Evolutionary conservation across 164 flowering plant genomes (phyloP).

Genomic region (Berberis vulgaris): DNA sequence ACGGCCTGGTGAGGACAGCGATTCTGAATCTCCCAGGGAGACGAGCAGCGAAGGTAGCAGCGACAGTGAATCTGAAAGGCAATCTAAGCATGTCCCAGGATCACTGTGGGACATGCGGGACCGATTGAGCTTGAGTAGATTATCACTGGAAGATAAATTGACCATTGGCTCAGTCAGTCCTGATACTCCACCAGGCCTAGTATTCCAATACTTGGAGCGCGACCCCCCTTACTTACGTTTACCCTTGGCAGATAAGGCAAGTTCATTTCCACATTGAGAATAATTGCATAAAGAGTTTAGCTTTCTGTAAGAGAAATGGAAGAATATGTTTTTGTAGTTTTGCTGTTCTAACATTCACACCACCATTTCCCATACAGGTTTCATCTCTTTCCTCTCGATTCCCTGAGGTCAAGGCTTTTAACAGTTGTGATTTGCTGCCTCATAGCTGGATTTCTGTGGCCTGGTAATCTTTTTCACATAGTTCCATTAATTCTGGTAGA

Average conservation of each 20-base stretch:
- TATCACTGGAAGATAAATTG: conserved; percentile 32
- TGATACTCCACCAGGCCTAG: conserved; percentile 37
- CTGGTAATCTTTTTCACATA: conserved; percentile 33
- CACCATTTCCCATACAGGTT: conserved; percentile 30
- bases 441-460: conserved; percentile 79
- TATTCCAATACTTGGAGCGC: conserved; percentile 52
- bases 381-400: conserved; percentile 37
- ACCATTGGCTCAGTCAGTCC: conserved; percentile 28
- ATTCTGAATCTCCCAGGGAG: conserved; percentile 42
- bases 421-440: conserved; percentile 65
- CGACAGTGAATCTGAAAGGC: conserved; percentile 32
- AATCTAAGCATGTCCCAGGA: conserved; percentile 12
- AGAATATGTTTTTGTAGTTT: background rate
- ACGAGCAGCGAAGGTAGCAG: conserved; percentile 41
- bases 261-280: conserved; percentile 4
- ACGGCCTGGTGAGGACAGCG: conserved; percentile 48
- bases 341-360: conserved; percentile 3
- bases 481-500: background rate
- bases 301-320: background rate
- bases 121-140: conserved; percentile 19
- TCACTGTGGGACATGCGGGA: conserved; percentile 18
- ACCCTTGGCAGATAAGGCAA: conserved; percentile 65
- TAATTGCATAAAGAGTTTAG: background rate
- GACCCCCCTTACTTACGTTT: conserved; percentile 46
- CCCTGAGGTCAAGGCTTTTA: conserved; percentile 43